A percentile compares a stretch with the other conserved stretches of the same genome.
Conservation (phyloP, 495 filamentous ascomycete species). For the Talaromyces ruber region DNA sequence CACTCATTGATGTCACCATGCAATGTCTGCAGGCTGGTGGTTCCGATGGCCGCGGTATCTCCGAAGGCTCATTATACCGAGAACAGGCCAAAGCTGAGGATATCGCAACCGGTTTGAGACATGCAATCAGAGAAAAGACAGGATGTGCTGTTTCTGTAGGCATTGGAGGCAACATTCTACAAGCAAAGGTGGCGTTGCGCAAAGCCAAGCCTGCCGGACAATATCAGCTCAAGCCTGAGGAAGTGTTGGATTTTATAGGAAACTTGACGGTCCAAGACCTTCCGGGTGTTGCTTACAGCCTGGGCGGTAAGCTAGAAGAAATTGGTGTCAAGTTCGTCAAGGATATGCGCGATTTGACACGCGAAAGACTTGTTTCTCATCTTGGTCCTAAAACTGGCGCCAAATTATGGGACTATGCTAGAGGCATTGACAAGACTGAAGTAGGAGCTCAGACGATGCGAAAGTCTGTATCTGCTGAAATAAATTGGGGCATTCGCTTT, state of each 20-base stretch:
- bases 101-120: conserved; percentile 59
- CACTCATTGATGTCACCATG: conserved; percentile 67
- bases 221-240: conserved; percentile 73
- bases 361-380: conserved; percentile 60
- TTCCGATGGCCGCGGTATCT: conserved; percentile 56
- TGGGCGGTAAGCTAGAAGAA: conserved; percentile 75
- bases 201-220: conserved; percentile 95
- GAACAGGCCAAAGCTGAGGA: conserved; percentile 77
- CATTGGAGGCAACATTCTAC: conserved; percentile 82
- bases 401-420: conserved; percentile 83
- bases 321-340: conserved; percentile 74
- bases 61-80: conserved; percentile 65
- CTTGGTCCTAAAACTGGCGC: conserved; percentile 89
- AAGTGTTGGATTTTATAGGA: conserved; percentile 66
- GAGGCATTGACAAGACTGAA: conserved; percentile 79
- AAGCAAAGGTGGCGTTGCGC: conserved; percentile 81
- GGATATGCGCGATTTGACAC: conserved; percentile 67
- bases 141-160: conserved; percentile 89
- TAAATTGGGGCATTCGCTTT: conserved; percentile 98
- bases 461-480: conserved; percentile 91
- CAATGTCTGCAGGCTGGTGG: conserved; percentile 58
- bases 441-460: conserved; percentile 73
- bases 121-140: conserved; percentile 61
- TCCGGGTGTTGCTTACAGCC: conserved; percentile 82
- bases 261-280: conserved; percentile 68